A percentile compares a stretch with the other conserved stretches of the same genome.
These are phyloP conservation scores for Podospora pseudopauciseta DNA, from an alignment of 495 filamentous ascomycete species.

Conservation along the genomic window DNA sequence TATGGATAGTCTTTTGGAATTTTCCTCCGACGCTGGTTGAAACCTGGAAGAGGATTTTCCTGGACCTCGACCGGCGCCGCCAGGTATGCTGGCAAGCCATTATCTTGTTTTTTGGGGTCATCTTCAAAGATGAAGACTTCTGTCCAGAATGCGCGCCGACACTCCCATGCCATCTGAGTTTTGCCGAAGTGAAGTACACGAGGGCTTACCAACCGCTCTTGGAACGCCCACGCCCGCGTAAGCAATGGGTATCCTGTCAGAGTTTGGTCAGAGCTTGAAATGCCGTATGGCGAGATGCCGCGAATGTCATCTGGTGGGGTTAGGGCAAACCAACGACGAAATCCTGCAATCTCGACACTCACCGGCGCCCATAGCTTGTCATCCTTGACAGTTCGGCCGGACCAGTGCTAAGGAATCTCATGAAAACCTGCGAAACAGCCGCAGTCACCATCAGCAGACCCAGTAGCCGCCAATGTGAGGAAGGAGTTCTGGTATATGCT, in stretches of 20 bases:
- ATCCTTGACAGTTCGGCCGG: background rate
- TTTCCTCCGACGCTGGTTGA: no score
- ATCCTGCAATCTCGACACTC: background rate
- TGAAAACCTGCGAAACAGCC: background rate
- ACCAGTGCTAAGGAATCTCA: background rate
- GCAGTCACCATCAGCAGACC: background rate
- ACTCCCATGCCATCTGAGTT: background rate
- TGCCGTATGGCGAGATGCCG: background rate
- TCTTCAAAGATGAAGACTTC: background rate
- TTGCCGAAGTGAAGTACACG: background rate
- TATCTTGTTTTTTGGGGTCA: background rate
- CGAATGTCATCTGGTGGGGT: background rate
- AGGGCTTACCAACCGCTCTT: background rate
- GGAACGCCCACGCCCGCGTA: background rate
- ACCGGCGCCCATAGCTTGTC: background rate
- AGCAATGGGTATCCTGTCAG: background rate
- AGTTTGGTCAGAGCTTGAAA: background rate
- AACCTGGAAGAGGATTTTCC: no score
- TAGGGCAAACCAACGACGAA: background rate
- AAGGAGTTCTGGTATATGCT: background rate
- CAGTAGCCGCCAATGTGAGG: background rate
- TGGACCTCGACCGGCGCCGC: no score
- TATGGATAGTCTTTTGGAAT: no score
- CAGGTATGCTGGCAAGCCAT: background rate
- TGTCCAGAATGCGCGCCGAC: background rate